Conservation (phyloP, 306 rosid species). For the Rubus idaeus region DNA sequence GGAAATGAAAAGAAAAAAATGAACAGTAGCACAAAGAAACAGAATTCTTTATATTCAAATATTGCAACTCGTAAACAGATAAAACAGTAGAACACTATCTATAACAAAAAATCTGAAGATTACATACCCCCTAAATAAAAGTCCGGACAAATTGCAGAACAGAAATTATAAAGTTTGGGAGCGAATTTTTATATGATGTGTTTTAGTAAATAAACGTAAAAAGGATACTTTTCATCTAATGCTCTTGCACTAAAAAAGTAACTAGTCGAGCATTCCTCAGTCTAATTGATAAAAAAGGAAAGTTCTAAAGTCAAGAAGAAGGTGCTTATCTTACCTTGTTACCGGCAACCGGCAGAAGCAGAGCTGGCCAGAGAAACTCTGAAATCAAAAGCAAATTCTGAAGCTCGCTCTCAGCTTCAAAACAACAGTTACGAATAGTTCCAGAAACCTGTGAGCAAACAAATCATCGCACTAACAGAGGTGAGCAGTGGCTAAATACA, state of each 20-base stretch:
- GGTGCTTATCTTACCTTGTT: conserved; percentile 56
- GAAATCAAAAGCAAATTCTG: conserved; percentile 85
- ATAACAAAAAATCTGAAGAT: neutral
- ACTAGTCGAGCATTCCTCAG: neutral
- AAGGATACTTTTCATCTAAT: neutral
- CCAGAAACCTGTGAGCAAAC: conserved; percentile 68
- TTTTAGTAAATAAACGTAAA: neutral
- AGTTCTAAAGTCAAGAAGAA: neutral
- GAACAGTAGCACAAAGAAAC: neutral
- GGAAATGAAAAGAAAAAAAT: neutral
- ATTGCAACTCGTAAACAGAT: neutral
- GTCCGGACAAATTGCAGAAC: neutral
- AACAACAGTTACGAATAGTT: conserved; percentile 91
- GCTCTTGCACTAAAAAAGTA: neutral
- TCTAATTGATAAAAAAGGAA: neutral
- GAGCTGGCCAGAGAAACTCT: conserved; percentile 97
- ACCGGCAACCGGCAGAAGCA: conserved; percentile 94
- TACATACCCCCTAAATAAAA: neutral
- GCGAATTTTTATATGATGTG: neutral
- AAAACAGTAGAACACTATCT: neutral
- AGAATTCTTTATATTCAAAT: neutral
- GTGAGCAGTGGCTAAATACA: conserved; percentile 5
- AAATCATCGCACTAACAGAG: conserved; percentile 21
- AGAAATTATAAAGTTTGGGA: neutral
- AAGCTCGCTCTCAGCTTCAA: conserved; percentile 80